A percentile compares a stretch with the other conserved stretches of the same genome.
phyloP scores from a whole-genome alignment of 2,329 filamentous ascomycete genomes.

The Xylariaceae sp. region DNA sequence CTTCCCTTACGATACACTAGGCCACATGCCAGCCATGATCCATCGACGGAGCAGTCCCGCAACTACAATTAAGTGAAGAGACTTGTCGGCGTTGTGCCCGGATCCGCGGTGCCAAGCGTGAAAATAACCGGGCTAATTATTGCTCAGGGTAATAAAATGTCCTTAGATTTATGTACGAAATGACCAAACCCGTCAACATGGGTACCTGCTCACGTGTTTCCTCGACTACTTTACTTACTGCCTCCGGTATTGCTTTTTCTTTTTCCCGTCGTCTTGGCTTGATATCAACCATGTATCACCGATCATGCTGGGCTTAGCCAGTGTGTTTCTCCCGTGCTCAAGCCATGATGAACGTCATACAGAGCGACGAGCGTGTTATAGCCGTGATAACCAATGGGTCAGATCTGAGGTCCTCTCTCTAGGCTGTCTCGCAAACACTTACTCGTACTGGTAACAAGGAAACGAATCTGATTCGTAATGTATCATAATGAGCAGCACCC shows the following conservation, averaged over 20 bases:
- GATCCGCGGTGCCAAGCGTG: conserved; percentile 16
- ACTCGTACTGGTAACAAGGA: too few species aligned
- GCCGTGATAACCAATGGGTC: too few species aligned
- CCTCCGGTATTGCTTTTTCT: not conserved
- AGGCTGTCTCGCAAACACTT: too few species aligned
- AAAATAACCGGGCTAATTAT: conserved; percentile 10
- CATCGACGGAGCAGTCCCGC: not conserved
- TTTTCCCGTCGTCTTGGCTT: not conserved
- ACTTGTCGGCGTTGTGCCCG: conserved; percentile 10
- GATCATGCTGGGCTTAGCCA: too few species aligned
- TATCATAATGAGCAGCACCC: too few species aligned
- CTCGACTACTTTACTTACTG: not conserved
- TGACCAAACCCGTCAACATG: conserved; percentile 2
- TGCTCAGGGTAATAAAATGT: not conserved
- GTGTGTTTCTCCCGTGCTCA: too few species aligned
- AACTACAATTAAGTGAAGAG: not conserved
- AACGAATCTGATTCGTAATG: too few species aligned
- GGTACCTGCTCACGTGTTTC: conserved; percentile 17
- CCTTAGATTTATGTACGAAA: not conserved
- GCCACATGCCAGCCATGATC: not conserved
- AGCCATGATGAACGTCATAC: too few species aligned
- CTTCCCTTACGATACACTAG: too few species aligned
- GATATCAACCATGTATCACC: not conserved
- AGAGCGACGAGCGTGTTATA: too few species aligned
- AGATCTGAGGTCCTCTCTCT: too few species aligned